Percentiles rank a stretch among this genome's conserved stretches.
Conservation (phyloP, 345 rosid species). For the Lumnitzera littorea region DNA sequence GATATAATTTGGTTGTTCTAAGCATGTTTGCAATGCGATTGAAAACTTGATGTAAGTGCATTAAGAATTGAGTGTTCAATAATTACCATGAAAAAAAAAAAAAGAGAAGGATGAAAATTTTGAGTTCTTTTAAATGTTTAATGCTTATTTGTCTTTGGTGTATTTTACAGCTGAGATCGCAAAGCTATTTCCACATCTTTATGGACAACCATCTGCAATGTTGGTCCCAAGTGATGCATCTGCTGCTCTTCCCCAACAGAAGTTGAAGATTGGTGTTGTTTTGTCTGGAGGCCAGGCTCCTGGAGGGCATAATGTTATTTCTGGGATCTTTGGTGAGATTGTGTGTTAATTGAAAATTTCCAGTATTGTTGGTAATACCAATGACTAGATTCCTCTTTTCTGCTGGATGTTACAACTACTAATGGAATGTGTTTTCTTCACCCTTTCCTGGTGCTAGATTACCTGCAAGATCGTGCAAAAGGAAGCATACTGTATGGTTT, state of each 20-base stretch:
- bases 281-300: slow-evolving; percentile 99
- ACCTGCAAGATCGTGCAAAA: slow-evolving; percentile 65
- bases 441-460: slow-evolving; percentile 39
- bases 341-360: neutral
- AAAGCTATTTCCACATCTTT: slow-evolving; percentile 79
- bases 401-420: too few relatives aligned
- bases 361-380: too few relatives aligned
- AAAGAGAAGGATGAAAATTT: too few relatives aligned
- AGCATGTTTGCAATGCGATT: too few relatives aligned
- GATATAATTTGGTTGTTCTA: too few relatives aligned
- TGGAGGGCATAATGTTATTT: slow-evolving; percentile 97
- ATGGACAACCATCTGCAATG: slow-evolving; percentile 78
- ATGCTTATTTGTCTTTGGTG: slow-evolving; percentile 1
- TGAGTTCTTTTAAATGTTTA: neutral
- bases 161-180: slow-evolving; percentile 64
- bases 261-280: slow-evolving; percentile 87
- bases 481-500: slow-evolving; percentile 81
- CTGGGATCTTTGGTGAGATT: slow-evolving; percentile 74
- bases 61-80: too few relatives aligned
- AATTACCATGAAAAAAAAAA: too few relatives aligned
- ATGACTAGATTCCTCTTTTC: too few relatives aligned
- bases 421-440: too few relatives aligned
- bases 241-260: slow-evolving; percentile 29
- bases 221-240: slow-evolving; percentile 38
- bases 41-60: too few relatives aligned